Evolutionary conservation across 371 early-diverging fungal genomes (phyloP).

Genomic region (Vavraia culicis): DNA sequence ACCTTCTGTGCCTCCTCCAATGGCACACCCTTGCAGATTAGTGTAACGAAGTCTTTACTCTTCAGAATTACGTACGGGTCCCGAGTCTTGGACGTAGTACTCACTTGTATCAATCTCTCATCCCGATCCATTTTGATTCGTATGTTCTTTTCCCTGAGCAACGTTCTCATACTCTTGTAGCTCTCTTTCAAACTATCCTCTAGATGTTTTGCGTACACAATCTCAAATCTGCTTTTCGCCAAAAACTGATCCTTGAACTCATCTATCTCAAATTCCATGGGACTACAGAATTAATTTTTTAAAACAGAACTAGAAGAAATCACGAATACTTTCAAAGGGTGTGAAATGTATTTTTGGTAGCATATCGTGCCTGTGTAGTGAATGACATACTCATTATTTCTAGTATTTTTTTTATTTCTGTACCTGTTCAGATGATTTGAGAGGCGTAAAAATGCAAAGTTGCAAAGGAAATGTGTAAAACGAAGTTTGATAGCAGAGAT

Average conservation of each 20-base stretch:
- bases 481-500: too few relatives aligned
- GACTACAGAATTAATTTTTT: too few relatives aligned
- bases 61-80: conserved; percentile 89
- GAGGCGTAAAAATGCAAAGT: too few relatives aligned
- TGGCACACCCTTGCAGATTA: conserved; percentile 75
- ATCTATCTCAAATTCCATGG: conserved; percentile 57
- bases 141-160: conserved; percentile 65
- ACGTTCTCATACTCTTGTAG: conserved; percentile 72
- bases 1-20: conserved; percentile 54
- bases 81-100: conserved; percentile 76
- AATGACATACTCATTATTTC: too few relatives aligned
- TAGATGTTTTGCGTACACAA: conserved; percentile 87
- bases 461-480: too few relatives aligned
- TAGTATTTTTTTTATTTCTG: too few relatives aligned
- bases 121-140: conserved; percentile 70
- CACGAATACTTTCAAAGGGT: too few relatives aligned
- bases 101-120: conserved; percentile 84
- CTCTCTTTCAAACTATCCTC: conserved; percentile 73
- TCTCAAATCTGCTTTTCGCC: conserved; percentile 84
- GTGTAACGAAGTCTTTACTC: conserved; percentile 76
- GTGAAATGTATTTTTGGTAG: too few relatives aligned
- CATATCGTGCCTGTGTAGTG: too few relatives aligned
- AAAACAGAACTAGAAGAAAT: too few relatives aligned
- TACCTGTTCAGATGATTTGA: too few relatives aligned
- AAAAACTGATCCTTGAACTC: conserved; percentile 57